Conservation (phyloP, 208 protist species). For the Acanthamoeba lenticulata region DNA sequence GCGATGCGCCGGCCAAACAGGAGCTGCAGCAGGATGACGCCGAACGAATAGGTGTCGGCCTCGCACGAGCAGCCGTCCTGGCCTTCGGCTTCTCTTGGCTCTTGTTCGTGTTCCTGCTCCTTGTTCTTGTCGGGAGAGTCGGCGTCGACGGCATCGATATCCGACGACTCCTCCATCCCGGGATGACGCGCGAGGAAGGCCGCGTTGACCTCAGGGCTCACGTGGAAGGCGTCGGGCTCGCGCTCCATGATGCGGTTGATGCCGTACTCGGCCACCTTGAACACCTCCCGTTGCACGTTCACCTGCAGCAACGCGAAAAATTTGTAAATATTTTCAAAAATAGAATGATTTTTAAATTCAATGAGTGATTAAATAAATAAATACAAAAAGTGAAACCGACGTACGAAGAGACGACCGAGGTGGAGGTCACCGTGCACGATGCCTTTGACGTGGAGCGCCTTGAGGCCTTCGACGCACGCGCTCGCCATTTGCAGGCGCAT, state of each 20-base stretch:
- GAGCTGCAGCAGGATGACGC: conserved; percentile 17
- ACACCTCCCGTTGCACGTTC: background rate
- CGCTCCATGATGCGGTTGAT: conserved; percentile 29
- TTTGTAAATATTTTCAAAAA: background rate
- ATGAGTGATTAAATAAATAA: too few species aligned
- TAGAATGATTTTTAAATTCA: too few species aligned
- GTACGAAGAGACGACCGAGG: background rate
- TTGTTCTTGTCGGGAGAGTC: background rate
- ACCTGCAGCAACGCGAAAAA: background rate
- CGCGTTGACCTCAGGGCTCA: conserved; percentile 1
- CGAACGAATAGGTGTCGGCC: background rate
- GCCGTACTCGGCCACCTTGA: conserved; percentile 29
- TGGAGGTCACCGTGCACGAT: conserved; percentile 22
- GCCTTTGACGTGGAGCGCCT: background rate
- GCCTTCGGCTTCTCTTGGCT: background rate
- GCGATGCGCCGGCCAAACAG: background rate
- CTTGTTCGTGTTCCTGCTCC: background rate
- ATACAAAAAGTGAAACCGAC: background rate
- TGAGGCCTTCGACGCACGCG: conserved; percentile 15
- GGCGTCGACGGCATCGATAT: background rate
- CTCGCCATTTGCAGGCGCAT: background rate
- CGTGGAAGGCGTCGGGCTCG: background rate
- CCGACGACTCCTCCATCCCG: background rate
- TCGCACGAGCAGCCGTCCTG: background rate
- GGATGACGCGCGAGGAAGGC: background rate